Base-by-base conservation (phyloP, 2,329 filamentous ascomycete genomes). In the Tolypocladium tundrense region DNA sequence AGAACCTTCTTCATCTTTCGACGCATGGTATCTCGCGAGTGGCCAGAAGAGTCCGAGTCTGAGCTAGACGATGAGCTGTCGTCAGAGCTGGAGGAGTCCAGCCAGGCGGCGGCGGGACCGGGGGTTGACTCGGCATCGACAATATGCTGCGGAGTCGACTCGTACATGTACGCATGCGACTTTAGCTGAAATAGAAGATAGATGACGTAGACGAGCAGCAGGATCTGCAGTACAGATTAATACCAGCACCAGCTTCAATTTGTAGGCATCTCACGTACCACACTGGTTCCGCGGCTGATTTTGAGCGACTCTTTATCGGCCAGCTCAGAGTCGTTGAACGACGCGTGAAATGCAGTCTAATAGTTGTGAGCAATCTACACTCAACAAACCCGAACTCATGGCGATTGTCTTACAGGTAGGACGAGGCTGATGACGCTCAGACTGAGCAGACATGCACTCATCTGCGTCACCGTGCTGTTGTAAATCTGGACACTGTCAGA, bases 391-490 rank as follows among this genome's bases (percentile, higher is more conserved):
- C 21, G 3, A 52, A 27, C 1, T 27, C 16, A 8, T 21, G n/a
- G 3, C 14, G 13, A 1, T 7, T 6, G 14, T 73, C 83, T 65
- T 73, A 88, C 87, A 1, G 92, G 91, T 14, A 97, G 75, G 33
- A 96, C 81, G 27, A 96, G 78, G 76, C 91, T 96, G 73, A 90
- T 92, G 60, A 96, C 92, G 68, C 89, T 92, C 72, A 96, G 73
- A 77, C 90, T 95, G 64, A 97, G 82, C 65, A 97, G 79, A 75
- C 91, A 96, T 55, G 92, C 92, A 70, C 91, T 96, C 90, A 96
- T 96, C 71, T 97, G 91, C 1, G 91, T 96, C 59, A 96, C 90
- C 27, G 90, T 96, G 73, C 86, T 94, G 75, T 96, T 97, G 75
- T 96, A 97, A 61, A 97, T 87, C 83, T 88, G 57, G 7, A 37